Conservation (phyloP, 1,284 basidiomycete genomes). For the Cryptococcus wingfieldii region DNA sequence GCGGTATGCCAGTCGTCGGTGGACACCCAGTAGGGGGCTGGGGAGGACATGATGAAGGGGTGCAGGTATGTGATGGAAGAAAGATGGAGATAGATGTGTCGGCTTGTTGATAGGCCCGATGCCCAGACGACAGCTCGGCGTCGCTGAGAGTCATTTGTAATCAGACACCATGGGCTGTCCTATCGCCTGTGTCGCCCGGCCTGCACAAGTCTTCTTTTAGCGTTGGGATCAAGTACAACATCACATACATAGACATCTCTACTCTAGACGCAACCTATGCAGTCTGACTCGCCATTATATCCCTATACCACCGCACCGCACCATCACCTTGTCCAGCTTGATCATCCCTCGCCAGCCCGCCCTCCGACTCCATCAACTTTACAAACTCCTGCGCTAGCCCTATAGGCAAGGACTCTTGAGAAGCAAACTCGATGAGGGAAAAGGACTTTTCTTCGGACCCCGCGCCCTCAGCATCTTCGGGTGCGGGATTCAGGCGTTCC, state of each 20-base stretch:
- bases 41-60: not conserved
- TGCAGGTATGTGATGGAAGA: not conserved
- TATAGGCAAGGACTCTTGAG: constrained; percentile 64
- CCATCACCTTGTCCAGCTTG: constrained; percentile 52
- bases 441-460: constrained; percentile 29
- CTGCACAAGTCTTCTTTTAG: no score
- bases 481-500: constrained; percentile 49
- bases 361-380: constrained; percentile 59
- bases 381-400: constrained; percentile 71
- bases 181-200: no score
- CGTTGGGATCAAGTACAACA: not conserved
- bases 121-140: no score
- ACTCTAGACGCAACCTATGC: not conserved
- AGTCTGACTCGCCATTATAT: constrained; percentile 59
- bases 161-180: no score
- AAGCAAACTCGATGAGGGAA: constrained; percentile 58
- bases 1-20: constrained; percentile 27
- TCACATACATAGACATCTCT: not conserved
- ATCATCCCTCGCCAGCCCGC: constrained; percentile 69
- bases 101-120: no score
- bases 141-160: no score
- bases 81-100: not conserved
- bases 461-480: not conserved
- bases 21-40: constrained; percentile 10
- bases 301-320: constrained; percentile 63